A percentile compares a stretch with the other conserved stretches of the same genome.
These are phyloP conservation scores for Collariella sp. DNA, from an alignment of 495 filamentous ascomycete genomes.

Conservation along the genomic window DNA sequence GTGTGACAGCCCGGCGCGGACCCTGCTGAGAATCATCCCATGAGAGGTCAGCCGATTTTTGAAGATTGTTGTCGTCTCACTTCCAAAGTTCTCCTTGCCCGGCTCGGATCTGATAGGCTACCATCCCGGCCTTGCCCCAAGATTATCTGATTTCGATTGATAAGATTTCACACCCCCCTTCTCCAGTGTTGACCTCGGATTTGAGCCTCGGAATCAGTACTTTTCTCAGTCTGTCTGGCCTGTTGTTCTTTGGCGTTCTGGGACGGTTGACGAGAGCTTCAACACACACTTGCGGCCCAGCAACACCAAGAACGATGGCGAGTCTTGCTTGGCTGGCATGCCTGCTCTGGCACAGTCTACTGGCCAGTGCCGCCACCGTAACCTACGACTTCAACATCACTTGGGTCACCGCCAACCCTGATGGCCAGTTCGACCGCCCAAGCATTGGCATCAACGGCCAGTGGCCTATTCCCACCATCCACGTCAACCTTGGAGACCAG, in stretches of 20 bases:
- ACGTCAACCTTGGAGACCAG: conserved; percentile 60
- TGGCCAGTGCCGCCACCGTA: conserved; percentile 47
- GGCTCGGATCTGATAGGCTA: neutral
- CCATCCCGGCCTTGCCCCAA: neutral
- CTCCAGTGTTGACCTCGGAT: neutral
- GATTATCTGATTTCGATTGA: conserved; percentile 23
- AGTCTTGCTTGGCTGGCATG: conserved; percentile 6
- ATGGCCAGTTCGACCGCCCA: conserved; percentile 56
- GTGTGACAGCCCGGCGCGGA: too few relatives aligned
- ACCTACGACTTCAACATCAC: conserved; percentile 70
- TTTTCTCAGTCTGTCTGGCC: neutral
- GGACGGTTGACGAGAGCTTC: neutral
- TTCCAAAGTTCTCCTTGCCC: neutral
- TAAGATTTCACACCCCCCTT: conserved; percentile 10
- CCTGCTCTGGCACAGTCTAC: conserved; percentile 3
- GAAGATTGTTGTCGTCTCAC: neutral
- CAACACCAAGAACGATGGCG: neutral
- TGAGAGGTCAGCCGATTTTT: neutral
- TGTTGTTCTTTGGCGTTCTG: neutral
- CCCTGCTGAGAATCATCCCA: neutral
- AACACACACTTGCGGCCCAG: neutral
- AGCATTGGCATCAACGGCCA: conserved; percentile 74
- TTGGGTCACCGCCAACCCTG: conserved; percentile 76
- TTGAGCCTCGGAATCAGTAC: neutral
- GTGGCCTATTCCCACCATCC: conserved; percentile 66